A percentile compares a stretch with the other conserved stretches of the same genome.
phyloP scores from a whole-genome alignment of 257 asterid genomes.

The Asclepias syriaca region DNA sequence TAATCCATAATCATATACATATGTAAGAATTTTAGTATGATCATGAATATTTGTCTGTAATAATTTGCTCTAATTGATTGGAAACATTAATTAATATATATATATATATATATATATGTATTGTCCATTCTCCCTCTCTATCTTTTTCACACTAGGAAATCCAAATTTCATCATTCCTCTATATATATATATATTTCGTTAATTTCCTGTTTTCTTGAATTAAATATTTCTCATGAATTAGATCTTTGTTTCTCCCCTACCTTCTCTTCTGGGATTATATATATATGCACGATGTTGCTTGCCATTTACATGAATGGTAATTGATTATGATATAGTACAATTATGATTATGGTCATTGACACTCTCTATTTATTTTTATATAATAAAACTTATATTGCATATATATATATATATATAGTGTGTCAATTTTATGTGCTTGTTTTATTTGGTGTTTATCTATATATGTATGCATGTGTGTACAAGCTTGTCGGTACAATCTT shows the following conservation, averaged over 20 bases:
- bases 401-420: too few relatives aligned
- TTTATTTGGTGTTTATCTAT: background rate
- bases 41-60: background rate
- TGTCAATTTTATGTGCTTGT: background rate
- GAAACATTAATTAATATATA: background rate
- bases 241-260: conserved; percentile 32
- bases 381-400: background rate
- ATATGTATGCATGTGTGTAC: background rate
- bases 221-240: conserved; percentile 16
- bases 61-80: background rate
- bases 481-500: background rate
- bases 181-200: background rate
- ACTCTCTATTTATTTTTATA: conserved; percentile 1
- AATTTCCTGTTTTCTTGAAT: conserved; percentile 9
- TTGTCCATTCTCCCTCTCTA: background rate
- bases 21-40: background rate
- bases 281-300: conserved; percentile 48
- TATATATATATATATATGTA: background rate
- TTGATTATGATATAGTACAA: conserved; percentile 15
- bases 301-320: conserved; percentile 15
- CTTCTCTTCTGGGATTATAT: conserved; percentile 47
- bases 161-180: background rate
- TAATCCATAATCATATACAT: background rate
- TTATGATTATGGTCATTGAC: background rate
- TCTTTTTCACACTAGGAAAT: background rate